These are phyloP conservation scores for Rhizomucor pusillus DNA, from an alignment of 371 early-diverging fungal species.

Conservation along the genomic window DNA sequence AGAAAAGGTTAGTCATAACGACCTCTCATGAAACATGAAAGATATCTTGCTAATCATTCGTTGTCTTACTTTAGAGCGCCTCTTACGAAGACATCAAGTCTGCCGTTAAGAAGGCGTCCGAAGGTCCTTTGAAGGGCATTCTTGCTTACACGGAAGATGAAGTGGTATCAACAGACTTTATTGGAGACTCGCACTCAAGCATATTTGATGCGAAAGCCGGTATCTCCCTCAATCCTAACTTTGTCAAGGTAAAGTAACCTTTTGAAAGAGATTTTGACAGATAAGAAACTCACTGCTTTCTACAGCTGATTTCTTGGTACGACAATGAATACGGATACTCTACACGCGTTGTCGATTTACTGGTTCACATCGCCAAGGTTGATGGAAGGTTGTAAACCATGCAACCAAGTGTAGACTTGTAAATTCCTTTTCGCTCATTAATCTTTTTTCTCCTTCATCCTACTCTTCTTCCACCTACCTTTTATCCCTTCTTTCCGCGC, in stretches of 20 bases:
- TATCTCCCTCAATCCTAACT: constrained; percentile 93
- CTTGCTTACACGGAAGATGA: constrained; percentile 96
- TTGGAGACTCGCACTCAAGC: constrained; percentile 86
- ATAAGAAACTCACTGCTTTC: neutral
- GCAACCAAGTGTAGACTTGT: neutral
- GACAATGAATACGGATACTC: constrained; percentile 96
- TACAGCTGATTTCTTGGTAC: constrained; percentile 91
- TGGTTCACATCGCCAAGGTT: constrained; percentile 17
- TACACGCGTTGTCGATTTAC: constrained; percentile 20
- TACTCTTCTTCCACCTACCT: too few species aligned
- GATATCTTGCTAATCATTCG: neutral
- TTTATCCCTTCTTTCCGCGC: too few species aligned
- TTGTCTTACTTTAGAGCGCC: constrained; percentile 46
- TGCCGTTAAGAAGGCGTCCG: constrained; percentile 82
- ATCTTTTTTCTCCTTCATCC: too few species aligned
- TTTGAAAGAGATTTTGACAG: constrained; percentile 35
- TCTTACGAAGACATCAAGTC: constrained; percentile 89
- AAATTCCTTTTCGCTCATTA: too few species aligned
- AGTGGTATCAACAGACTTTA: constrained; percentile 97
- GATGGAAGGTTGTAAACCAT: constrained; percentile 15
- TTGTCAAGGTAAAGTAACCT: constrained; percentile 75
- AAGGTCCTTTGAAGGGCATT: constrained; percentile 87
- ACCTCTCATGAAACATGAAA: too few species aligned
- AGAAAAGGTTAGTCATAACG: constrained; percentile 59
- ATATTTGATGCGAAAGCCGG: constrained; percentile 98